These are phyloP conservation scores for Pseudopithomyces maydicus DNA, from an alignment of 2,329 filamentous ascomycete genomes.

Conservation along the genomic window DNA sequence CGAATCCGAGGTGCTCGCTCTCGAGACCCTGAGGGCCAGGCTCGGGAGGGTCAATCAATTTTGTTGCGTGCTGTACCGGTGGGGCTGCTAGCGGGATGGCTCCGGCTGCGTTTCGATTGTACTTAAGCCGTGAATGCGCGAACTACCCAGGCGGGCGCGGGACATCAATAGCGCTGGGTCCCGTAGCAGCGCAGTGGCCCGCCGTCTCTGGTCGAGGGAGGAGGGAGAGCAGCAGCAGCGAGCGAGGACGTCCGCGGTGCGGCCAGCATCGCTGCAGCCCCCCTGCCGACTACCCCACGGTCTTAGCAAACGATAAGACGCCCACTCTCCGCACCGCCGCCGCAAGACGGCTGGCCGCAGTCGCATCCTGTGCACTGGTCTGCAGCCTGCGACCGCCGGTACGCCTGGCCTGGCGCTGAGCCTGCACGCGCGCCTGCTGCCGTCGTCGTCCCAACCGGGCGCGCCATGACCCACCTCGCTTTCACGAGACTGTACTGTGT, in stretches of 20 bases:
- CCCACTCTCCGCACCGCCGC: slow-evolving; percentile 4
- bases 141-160: neutral
- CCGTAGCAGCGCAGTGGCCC: neutral
- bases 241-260: neutral
- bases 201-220: neutral
- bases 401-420: neutral
- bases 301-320: slow-evolving; percentile 11
- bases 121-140: neutral
- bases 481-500: neutral
- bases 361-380: neutral
- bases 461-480: neutral
- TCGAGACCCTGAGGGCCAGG: slow-evolving; percentile 14
- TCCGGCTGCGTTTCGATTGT: neutral
- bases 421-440: neutral
- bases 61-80: neutral
- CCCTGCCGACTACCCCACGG: slow-evolving; percentile 9
- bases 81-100: slow-evolving; percentile 9
- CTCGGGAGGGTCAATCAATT: slow-evolving; percentile 11
- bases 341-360: neutral
- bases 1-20: neutral
- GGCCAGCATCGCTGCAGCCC: neutral
- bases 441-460: neutral
- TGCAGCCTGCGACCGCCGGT: neutral
- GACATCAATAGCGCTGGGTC: slow-evolving; percentile 4
- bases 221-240: neutral